Conservation (phyloP, 106 monocot species). For the Allium fistulosum region DNA sequence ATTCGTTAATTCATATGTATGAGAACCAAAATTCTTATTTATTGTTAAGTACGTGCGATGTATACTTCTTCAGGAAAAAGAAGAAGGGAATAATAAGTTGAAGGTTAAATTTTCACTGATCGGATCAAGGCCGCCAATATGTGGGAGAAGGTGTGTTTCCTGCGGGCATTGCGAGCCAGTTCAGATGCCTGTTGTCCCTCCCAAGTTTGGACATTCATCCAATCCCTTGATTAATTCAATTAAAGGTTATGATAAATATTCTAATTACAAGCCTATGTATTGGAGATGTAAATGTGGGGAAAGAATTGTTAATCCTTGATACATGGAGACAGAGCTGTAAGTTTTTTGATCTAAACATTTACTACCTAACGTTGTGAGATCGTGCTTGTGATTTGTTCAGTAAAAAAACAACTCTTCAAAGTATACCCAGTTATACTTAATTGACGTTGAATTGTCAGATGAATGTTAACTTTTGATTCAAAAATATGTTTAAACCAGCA, state of each 20-base stretch:
- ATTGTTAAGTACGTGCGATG: no score
- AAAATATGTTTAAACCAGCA: no score
- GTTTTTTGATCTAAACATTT: no score
- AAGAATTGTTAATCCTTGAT: constrained; percentile 14
- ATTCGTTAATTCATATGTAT: no score
- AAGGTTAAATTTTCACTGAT: constrained; percentile 8
- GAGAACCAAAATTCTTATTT: no score
- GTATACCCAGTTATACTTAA: no score
- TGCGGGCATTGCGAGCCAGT: constrained; percentile 66
- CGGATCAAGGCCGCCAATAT: constrained; percentile 66
- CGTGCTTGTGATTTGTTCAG: neutral
- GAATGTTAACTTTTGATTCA: no score
- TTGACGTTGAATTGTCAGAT: no score
- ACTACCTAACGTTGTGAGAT: neutral
- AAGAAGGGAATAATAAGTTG: no score
- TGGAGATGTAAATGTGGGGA: constrained; percentile 21
- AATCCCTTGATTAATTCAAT: neutral
- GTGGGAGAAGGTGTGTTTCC: constrained; percentile 43
- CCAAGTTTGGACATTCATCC: neutral
- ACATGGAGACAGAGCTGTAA: no score
- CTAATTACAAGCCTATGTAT: constrained; percentile 21
- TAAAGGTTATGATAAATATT: constrained; percentile 4
- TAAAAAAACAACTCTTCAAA: neutral
- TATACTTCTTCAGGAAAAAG: no score
- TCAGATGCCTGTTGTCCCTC: constrained; percentile 53